Percentiles rank a stretch among this genome's conserved stretches.
These are phyloP conservation scores for Coemansia sp. DNA, from an alignment of 192 early-diverging fungal genomes.

Conservation along the genomic window DNA sequence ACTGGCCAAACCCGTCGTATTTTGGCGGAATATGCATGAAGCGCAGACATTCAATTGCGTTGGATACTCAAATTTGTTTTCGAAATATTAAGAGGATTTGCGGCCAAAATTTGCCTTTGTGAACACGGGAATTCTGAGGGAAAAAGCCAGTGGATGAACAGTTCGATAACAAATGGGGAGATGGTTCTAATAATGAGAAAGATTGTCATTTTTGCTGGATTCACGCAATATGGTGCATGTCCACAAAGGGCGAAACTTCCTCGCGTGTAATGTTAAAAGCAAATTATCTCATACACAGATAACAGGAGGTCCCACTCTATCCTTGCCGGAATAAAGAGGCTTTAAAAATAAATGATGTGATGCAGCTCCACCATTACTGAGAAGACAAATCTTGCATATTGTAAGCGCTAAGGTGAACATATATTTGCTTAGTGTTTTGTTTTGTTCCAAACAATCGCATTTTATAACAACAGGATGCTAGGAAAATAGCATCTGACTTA, in stretches of 20 bases:
- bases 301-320: neutral
- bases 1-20: neutral
- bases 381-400: neutral
- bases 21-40: neutral
- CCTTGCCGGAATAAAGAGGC: neutral
- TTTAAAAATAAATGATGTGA: neutral
- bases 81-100: conserved; percentile 1
- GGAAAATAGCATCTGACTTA: neutral
- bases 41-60: neutral
- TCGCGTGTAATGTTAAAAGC: neutral
- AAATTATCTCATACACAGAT: neutral
- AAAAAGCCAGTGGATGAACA: neutral
- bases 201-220: conserved; percentile 7
- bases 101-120: neutral
- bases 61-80: neutral
- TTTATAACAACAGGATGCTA: neutral
- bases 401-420: neutral
- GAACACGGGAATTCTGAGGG: neutral
- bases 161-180: neutral
- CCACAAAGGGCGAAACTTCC: neutral
- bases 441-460: neutral
- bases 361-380: neutral
- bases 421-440: neutral
- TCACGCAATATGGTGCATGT: conserved; percentile 5
- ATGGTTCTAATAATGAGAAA: neutral